These are phyloP conservation scores for Boletus rubescentipes DNA, from an alignment of 768 basidiomycete species.

Conservation along the genomic window DNA sequence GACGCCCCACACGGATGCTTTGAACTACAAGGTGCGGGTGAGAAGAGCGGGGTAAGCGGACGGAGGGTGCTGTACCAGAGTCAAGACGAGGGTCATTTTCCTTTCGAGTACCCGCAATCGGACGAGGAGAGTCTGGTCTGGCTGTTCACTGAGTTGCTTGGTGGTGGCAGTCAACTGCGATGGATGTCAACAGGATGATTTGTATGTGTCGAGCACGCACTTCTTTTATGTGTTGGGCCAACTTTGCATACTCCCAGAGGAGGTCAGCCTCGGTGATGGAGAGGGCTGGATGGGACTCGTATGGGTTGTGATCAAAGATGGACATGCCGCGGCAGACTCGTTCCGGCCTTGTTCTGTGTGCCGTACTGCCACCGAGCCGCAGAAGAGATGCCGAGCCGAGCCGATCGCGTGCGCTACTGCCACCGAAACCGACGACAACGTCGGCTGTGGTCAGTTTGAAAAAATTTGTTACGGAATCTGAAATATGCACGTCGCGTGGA, in stretches of 20 bases:
- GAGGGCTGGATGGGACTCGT: conserved; percentile 66
- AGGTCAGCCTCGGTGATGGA: conserved; percentile 72
- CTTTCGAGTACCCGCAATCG: conserved; percentile 81
- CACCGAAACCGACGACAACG: conserved; percentile 5
- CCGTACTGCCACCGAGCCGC: conserved; percentile 1
- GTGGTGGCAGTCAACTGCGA: conserved; percentile 63
- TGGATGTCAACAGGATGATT: not conserved
- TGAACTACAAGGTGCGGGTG: conserved; percentile 58
- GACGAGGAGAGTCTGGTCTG: conserved; percentile 73
- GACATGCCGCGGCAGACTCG: not conserved
- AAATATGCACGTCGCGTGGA: not conserved
- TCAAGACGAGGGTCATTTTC: conserved; percentile 94
- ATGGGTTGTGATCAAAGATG: conserved; percentile 60
- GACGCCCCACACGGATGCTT: conserved; percentile 94
- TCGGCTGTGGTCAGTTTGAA: not conserved
- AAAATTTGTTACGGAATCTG: not conserved
- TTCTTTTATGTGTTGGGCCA: conserved; percentile 75
- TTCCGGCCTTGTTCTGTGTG: not conserved
- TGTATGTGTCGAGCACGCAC: conserved; percentile 39
- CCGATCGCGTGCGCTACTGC: conserved; percentile 1
- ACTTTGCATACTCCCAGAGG: conserved; percentile 91
- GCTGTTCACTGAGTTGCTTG: conserved; percentile 67
- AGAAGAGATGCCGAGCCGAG: not conserved
- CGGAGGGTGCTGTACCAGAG: conserved; percentile 54
- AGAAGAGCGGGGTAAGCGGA: not conserved